Conservation (phyloP, 2,329 filamentous ascomycete genomes). For the Ustulina deusta region DNA sequence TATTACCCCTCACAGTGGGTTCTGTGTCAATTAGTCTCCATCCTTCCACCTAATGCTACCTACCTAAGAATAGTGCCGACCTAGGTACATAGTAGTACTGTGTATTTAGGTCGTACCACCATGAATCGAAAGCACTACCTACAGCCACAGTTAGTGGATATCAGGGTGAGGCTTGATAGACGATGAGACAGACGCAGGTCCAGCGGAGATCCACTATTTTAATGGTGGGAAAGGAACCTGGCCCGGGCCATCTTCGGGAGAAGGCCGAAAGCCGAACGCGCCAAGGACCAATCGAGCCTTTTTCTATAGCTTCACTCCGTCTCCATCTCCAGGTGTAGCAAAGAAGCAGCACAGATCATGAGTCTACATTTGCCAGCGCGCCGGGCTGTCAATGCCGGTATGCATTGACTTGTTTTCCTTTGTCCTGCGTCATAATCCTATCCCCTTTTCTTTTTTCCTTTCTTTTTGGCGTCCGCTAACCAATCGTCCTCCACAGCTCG, state of each 20-base stretch:
- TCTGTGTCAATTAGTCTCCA: too few relatives aligned
- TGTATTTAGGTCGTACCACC: neutral
- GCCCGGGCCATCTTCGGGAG: slow-evolving; percentile 32
- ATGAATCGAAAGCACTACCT: too few relatives aligned
- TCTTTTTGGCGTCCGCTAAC: slow-evolving; percentile 34
- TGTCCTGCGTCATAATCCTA: slow-evolving; percentile 9
- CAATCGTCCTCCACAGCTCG: slow-evolving; percentile 35
- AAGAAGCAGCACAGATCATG: slow-evolving; percentile 60
- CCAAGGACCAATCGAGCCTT: slow-evolving; percentile 30
- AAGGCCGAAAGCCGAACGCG: slow-evolving; percentile 5
- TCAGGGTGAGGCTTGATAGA: neutral
- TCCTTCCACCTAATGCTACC: neutral
- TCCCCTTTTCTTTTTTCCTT: too few relatives aligned
- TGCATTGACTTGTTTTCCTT: slow-evolving; percentile 44
- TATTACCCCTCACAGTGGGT: too few relatives aligned
- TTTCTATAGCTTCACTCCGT: slow-evolving; percentile 25
- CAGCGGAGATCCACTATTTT: neutral
- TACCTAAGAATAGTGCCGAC: too few relatives aligned
- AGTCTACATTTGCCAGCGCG: slow-evolving; percentile 73
- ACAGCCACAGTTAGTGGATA: neutral
- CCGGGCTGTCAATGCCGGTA: slow-evolving; percentile 72
- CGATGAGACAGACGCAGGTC: neutral
- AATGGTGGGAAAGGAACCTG: too few relatives aligned
- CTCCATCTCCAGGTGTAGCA: slow-evolving; percentile 1
- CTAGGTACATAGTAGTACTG: neutral